Evolutionary conservation across 2,329 filamentous ascomycete genomes (phyloP).

Genomic region (Colletotrichum abscissum): DNA sequence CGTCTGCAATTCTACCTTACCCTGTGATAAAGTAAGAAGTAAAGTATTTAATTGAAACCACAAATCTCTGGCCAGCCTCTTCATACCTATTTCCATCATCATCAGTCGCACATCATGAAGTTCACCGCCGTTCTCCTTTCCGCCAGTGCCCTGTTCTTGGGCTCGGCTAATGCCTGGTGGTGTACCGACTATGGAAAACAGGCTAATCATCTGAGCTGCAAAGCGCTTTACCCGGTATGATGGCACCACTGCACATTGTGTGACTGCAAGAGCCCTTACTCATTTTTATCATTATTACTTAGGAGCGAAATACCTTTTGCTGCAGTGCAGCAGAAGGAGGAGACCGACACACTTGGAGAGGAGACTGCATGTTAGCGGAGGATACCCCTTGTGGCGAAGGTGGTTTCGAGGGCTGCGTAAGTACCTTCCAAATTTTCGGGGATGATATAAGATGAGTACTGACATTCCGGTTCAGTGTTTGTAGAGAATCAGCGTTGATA

Average conservation of each 20-base stretch:
- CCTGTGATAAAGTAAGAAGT: no score
- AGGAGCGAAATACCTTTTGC: constrained; percentile 8
- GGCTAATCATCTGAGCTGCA: neutral
- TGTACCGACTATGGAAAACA: constrained; percentile 1
- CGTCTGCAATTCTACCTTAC: no score
- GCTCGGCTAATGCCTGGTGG: constrained; percentile 9
- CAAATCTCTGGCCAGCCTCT: neutral
- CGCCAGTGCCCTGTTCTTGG: neutral
- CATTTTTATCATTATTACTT: fast-evolving
- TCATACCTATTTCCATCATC: neutral
- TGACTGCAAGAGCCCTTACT: neutral
- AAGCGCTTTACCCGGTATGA: neutral
- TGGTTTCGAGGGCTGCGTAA: constrained; percentile 6
- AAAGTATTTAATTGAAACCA: neutral
- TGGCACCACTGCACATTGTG: neutral
- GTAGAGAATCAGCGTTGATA: neutral
- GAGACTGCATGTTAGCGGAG: neutral
- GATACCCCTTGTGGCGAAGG: constrained; percentile 5
- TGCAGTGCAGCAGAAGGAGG: neutral
- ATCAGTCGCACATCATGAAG: neutral
- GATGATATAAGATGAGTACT: neutral
- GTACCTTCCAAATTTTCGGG: fast-evolving
- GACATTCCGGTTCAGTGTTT: neutral
- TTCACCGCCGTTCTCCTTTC: neutral
- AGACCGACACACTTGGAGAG: neutral